Conservation (phyloP, 202 grass and related monocot genomes). For the Schoenoplectus triqueter region DNA sequence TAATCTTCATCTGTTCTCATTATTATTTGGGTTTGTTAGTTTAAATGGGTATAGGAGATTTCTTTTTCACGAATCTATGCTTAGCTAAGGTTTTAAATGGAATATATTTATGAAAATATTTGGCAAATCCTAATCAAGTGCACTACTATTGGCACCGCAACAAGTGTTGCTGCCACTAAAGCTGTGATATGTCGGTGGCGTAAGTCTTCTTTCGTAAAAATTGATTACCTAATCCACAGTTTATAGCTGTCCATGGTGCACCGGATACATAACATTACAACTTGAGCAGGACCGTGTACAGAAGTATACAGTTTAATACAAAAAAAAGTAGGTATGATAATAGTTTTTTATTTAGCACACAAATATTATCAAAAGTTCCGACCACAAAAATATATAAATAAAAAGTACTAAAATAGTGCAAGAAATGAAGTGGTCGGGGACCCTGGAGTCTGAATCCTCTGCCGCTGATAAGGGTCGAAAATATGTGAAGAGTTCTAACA, state of each 20-base stretch:
- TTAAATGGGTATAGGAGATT: background rate
- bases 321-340: background rate
- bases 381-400: slow-evolving; percentile 6
- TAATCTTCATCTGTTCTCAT: background rate
- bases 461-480: background rate
- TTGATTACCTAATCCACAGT: background rate
- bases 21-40: background rate
- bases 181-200: background rate
- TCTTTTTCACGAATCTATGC: background rate
- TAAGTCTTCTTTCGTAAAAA: background rate
- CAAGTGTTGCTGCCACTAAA: background rate
- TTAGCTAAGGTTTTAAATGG: background rate
- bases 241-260: background rate
- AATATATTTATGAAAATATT: background rate
- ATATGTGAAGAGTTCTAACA: background rate
- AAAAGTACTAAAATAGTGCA: background rate
- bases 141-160: background rate
- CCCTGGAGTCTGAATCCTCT: background rate
- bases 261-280: background rate
- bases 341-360: background rate
- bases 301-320: background rate
- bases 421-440: slow-evolving; percentile 7
- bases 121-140: background rate
- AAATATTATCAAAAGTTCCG: background rate
- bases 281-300: background rate